A percentile compares a stretch with the other conserved stretches of the same genome.
Evolutionary conservation across 129 eudicot species (phyloP).

Genomic region (Dittrichia graveolens): DNA sequence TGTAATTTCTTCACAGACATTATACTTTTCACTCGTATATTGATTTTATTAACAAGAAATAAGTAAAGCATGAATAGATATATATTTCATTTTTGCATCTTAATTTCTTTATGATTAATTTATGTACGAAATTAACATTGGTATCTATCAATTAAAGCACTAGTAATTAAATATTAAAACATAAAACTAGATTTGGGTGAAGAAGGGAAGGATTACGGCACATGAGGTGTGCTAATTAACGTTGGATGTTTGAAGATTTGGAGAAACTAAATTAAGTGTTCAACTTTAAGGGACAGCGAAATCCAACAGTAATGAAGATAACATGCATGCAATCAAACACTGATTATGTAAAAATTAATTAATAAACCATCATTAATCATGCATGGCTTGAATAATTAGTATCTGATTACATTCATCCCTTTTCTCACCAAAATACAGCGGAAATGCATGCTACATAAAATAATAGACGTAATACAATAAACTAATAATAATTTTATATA

Average conservation of each 20-base stretch:
- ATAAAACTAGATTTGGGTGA: conserved; percentile 5
- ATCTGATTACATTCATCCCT: conserved; percentile 32
- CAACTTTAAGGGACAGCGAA: conserved; percentile 22
- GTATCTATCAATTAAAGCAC: background rate
- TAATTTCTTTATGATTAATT: conserved; percentile 1
- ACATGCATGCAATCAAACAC: conserved; percentile 40
- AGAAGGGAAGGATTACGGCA: conserved; percentile 12
- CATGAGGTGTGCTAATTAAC: conserved; percentile 1
- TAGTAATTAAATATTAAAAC: background rate
- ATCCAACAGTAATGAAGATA: conserved; percentile 35
- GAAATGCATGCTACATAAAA: conserved; percentile 16
- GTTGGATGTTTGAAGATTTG: conserved; percentile 31
- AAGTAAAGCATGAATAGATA: conserved; percentile 1
- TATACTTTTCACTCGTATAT: background rate
- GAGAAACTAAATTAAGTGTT: conserved; percentile 25
- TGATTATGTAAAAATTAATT: conserved; percentile 4
- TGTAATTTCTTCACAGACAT: background rate
- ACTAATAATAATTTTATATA: background rate
- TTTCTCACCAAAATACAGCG: conserved; percentile 19
- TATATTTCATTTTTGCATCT: background rate
- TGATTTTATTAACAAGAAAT: background rate
- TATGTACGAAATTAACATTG: background rate
- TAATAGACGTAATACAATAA: conserved; percentile 1
- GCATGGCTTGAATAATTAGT: conserved; percentile 22
- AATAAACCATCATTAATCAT: conserved; percentile 23